These are phyloP conservation scores for Tulasnella sp. DNA, from an alignment of 768 basidiomycete species.

Conservation along the genomic window DNA sequence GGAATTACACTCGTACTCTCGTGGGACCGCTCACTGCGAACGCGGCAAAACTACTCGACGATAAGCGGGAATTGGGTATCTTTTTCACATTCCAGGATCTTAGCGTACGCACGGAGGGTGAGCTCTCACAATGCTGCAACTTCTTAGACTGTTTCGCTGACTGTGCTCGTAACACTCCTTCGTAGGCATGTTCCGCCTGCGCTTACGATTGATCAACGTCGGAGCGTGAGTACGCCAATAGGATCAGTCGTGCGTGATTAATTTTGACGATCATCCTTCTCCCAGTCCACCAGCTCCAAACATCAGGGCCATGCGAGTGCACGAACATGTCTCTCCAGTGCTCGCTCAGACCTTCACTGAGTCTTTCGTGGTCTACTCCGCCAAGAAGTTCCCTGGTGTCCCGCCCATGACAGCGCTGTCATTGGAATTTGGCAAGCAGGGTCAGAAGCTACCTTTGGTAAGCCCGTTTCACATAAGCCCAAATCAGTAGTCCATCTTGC, in stretches of 20 bases:
- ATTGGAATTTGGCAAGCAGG: conserved; percentile 81
- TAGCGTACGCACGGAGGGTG: conserved; percentile 87
- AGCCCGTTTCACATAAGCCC: conserved; percentile 23
- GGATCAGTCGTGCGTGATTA: not conserved
- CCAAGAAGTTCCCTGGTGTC: conserved; percentile 91
- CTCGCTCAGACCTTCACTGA: conserved; percentile 77
- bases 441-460: conserved; percentile 79
- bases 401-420: conserved; percentile 76
- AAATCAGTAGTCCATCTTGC: not conserved
- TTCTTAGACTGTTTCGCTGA: not conserved
- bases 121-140: too few relatives aligned
- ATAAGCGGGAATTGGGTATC: conserved; percentile 74
- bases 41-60: conserved; percentile 73
- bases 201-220: conserved; percentile 81
- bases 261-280: not conserved
- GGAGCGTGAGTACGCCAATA: conserved; percentile 57
- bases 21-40: conserved; percentile 83
- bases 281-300: conserved; percentile 63
- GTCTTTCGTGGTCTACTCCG: conserved; percentile 77
- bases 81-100: conserved; percentile 95
- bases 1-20: conserved; percentile 29
- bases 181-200: conserved; percentile 71
- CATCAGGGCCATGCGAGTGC: conserved; percentile 49
- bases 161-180: not conserved
- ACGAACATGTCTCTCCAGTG: conserved; percentile 51